A percentile compares a stretch with the other conserved stretches of the same genome.
These are phyloP conservation scores for Nidula microcarpa DNA, from an alignment of 768 basidiomycete species.

Conservation along the genomic window DNA sequence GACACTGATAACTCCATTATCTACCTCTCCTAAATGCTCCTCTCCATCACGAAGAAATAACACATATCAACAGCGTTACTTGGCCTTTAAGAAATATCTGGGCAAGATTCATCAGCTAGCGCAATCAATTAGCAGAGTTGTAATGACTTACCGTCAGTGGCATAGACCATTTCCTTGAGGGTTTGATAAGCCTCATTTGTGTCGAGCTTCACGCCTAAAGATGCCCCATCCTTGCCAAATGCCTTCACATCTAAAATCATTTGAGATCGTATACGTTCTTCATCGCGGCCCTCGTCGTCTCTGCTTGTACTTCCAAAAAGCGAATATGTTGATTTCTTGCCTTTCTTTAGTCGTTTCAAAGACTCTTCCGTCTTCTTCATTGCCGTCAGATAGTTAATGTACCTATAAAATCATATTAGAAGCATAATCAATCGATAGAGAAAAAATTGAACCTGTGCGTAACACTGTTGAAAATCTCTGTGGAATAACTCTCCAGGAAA, in stretches of 20 bases:
- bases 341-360: constrained; percentile 80
- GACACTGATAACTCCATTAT: too few relatives aligned
- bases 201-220: constrained; percentile 62
- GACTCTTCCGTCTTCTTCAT: constrained; percentile 95
- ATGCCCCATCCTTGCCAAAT: constrained; percentile 73
- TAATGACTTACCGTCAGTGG: constrained; percentile 28
- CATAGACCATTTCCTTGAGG: constrained; percentile 60
- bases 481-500: constrained; percentile 46
- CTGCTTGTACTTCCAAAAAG: constrained; percentile 62
- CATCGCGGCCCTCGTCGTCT: constrained; percentile 76
- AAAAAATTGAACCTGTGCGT: constrained; percentile 50
- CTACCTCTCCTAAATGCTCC: too few relatives aligned
- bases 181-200: constrained; percentile 48
- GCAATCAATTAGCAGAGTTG: constrained; percentile 1
- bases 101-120: too few relatives aligned
- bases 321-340: constrained; percentile 74
- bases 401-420: constrained; percentile 39
- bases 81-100: too few relatives aligned
- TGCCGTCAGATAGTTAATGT: constrained; percentile 71
- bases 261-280: constrained; percentile 83
- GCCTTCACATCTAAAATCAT: constrained; percentile 85
- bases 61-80: too few relatives aligned
- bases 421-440: neutral
- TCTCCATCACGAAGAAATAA: too few relatives aligned
- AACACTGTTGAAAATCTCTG: constrained; percentile 69